Base-by-base conservation (phyloP, 192 early-diverging fungal species). In the Podila clonocystis region DNA sequence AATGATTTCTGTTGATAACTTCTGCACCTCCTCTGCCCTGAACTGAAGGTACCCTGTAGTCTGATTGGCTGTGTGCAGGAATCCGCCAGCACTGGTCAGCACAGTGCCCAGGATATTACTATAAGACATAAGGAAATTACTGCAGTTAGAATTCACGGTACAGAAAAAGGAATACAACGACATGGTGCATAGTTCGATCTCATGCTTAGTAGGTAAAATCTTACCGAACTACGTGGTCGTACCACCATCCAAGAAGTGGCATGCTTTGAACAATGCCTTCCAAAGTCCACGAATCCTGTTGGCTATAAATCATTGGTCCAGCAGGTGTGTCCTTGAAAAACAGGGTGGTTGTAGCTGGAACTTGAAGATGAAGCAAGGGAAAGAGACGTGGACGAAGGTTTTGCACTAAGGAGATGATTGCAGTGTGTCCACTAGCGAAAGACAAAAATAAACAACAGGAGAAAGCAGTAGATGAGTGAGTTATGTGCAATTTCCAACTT, bases 201-300 rank as follows among this genome's bases (percentile, higher is more conserved):
- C 41, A 45, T 45, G 41, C 33, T 2, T 33, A 45, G 8, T 12
- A 45, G 13, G 41, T 15, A 45, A 45, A 41, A 9, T 41, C 65
- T 50, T 79, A 83, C 57, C 88, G 66, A 26, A 86, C 80, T 11
- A 89, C 84, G 57, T 87, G 73, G 48, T 88, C 86, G 60, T 89
- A 88, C 88, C 88, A 89, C 75, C 82, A 89, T 41, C 82, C 85
- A 24, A 88, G 70, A 24, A 88, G 64, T n/a, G 88, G 88, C 49
- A 88, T 79, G n/a, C 84, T 85, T 65, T 85, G 75, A 20, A 89
- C 75, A 48, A 89, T 72, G 11, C 87, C 88, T 67, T 87, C 88
- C n/a, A 90, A 63, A 5, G 87, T 86, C 88, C 88, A 90, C 9
- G 83, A 88, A 50, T 90, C 88, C 63, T 90, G 87, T 50, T 90